Conservation (phyloP, 108 stramenopile species). For the Hondaea fermentalgiana region DNA sequence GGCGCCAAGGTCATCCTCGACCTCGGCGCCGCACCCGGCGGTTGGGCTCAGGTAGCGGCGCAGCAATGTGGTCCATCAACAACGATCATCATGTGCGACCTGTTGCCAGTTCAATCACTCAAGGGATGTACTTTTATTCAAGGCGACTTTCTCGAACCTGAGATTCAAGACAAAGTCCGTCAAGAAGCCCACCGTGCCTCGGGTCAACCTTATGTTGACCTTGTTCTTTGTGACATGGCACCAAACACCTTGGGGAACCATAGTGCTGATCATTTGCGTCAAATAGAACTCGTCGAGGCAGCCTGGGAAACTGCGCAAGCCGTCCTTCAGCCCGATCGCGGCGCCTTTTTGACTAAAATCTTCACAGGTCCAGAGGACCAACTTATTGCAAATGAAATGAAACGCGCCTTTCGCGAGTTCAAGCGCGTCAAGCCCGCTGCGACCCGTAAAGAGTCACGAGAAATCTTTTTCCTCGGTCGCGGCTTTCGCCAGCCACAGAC, state of each 20-base stretch:
- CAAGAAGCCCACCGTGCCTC: neutral
- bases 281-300: neutral
- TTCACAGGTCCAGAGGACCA: neutral
- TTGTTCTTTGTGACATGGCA: conserved; percentile 22
- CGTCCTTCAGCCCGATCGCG: neutral
- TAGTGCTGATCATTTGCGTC: neutral
- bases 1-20: neutral
- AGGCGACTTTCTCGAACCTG: neutral
- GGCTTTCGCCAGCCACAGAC: neutral
- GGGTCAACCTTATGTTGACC: neutral
- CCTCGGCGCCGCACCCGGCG: conserved; percentile 22
- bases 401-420: neutral
- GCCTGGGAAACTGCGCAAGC: neutral
- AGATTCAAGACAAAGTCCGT: neutral
- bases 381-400: neutral
- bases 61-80: neutral
- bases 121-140: neutral
- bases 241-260: neutral
- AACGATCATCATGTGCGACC: neutral
- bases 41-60: neutral
- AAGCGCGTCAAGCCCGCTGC: neutral
- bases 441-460: neutral
- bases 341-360: neutral
- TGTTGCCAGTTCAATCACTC: neutral
- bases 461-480: neutral